phyloP scores from a whole-genome alignment of 345 rosid genomes.

The Arabis hirsuta region DNA sequence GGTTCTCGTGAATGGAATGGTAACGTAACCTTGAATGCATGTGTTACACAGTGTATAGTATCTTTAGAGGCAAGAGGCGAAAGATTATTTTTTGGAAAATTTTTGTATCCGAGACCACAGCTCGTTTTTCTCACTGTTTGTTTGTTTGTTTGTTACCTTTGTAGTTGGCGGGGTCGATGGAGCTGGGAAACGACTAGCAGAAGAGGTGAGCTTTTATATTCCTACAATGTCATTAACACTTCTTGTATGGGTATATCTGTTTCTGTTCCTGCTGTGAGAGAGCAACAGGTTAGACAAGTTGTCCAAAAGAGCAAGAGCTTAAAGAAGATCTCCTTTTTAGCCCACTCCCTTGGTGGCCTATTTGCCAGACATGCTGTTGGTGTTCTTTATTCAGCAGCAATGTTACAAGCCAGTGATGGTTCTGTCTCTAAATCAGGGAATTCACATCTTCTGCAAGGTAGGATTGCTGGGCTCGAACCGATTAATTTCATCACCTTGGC shows the following conservation, averaged over 20 bases:
- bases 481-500: slow-evolving; percentile 94
- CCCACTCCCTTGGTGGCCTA: slow-evolving; percentile 98
- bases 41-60: not conserved
- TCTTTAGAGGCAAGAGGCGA: not conserved
- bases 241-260: not conserved
- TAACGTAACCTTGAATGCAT: not conserved
- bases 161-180: slow-evolving; percentile 72
- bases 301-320: slow-evolving; percentile 70
- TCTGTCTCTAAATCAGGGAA: slow-evolving; percentile 43
- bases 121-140: not conserved
- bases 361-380: slow-evolving; percentile 91
- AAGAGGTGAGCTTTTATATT: slow-evolving; percentile 66
- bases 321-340: slow-evolving; percentile 86
- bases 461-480: slow-evolving; percentile 88
- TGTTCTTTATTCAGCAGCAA: slow-evolving; percentile 64
- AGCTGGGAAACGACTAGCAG: slow-evolving; percentile 93
- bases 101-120: not conserved
- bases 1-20: not conserved
- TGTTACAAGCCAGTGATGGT: slow-evolving; percentile 39
- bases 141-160: not conserved
- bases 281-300: slow-evolving; percentile 68
- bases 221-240: slow-evolving; percentile 14
- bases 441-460: slow-evolving; percentile 52
- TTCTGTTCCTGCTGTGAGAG: slow-evolving; percentile 16
- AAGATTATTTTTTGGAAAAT: not conserved